A percentile compares a stretch with the other conserved stretches of the same genome.
Evolutionary conservation across 1,139 yeast genomes (phyloP).

Genomic region (Nadsonia commutata): DNA sequence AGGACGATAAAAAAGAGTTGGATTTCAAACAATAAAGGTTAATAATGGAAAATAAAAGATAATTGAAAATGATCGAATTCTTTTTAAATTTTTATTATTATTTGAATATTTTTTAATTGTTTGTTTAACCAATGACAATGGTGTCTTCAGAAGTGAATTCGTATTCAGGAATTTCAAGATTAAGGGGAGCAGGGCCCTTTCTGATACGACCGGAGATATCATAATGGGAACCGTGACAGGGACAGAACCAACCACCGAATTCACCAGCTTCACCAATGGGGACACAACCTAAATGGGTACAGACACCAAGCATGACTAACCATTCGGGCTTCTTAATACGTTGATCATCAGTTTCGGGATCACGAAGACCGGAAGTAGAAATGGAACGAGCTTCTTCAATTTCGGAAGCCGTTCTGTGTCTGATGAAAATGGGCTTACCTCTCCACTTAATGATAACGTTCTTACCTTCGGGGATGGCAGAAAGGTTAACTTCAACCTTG

Average conservation of each 20-base stretch:
- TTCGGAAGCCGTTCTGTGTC: constrained; percentile 94
- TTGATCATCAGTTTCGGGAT: constrained; percentile 84
- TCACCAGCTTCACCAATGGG: constrained; percentile 99
- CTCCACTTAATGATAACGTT: constrained; percentile 98
- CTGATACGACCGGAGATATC: constrained; percentile 99
- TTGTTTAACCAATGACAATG: constrained; percentile 58
- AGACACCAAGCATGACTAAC: constrained; percentile 98
- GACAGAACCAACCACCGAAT: constrained; percentile 99
- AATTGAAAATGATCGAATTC: not conserved
- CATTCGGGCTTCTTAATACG: constrained; percentile 97
- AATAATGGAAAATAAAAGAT: not conserved
- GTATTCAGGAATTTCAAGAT: constrained; percentile 91
- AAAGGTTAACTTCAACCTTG: constrained; percentile 92
- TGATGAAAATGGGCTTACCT: constrained; percentile 98
- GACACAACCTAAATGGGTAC: constrained; percentile 99
- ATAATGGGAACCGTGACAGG: constrained; percentile 99
- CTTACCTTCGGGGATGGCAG: constrained; percentile 93
- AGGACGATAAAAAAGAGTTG: no score
- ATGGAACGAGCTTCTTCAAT: constrained; percentile 86
- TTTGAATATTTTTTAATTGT: constrained; percentile 6
- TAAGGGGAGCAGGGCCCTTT: constrained; percentile 99
- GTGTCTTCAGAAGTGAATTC: constrained; percentile 67
- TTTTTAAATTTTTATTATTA: constrained; percentile 5
- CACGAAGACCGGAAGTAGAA: constrained; percentile 67
- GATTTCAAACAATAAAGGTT: not conserved